phyloP scores from a whole-genome alignment of 176 grass and related monocot genomes.

The Ananas comosus region DNA sequence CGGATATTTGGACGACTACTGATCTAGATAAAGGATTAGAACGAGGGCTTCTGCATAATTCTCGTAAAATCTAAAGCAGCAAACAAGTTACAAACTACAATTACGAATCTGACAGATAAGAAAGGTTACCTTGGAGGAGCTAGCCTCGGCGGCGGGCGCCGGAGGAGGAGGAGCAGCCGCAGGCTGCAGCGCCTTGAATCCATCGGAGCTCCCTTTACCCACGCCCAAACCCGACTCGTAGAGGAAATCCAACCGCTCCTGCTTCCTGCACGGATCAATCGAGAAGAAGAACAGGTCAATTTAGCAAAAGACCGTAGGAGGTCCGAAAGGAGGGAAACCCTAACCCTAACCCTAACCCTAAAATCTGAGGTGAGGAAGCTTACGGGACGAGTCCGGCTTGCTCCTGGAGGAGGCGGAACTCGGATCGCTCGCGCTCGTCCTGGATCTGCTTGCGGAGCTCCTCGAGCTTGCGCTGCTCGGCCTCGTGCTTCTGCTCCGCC shows the following conservation, averaged over 20 bases:
- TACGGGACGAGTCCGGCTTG: constrained; percentile 81
- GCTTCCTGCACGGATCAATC: constrained; percentile 34
- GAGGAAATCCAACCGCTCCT: constrained; percentile 93
- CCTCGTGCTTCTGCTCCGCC: constrained; percentile 94
- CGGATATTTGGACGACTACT: no score
- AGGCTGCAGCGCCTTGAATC: constrained; percentile 74
- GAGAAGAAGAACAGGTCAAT: neutral
- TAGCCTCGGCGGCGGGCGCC: constrained; percentile 25
- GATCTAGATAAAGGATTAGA: no score
- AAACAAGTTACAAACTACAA: neutral
- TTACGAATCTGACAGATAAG: neutral
- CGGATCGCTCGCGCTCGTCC: constrained; percentile 73
- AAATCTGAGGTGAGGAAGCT: constrained; percentile 2
- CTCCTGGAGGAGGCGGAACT: constrained; percentile 88
- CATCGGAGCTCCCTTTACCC: constrained; percentile 82
- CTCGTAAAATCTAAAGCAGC: neutral
- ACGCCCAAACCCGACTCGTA: constrained; percentile 88
- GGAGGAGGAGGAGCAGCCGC: constrained; percentile 14
- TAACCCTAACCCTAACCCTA: constrained; percentile 29
- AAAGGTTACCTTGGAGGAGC: constrained; percentile 58
- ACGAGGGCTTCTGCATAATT: neutral
- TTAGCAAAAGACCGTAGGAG: neutral
- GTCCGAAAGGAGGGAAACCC: neutral
- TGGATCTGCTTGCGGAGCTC: constrained; percentile 90
- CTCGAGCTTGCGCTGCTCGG: constrained; percentile 83